Base-by-base conservation (phyloP, 2,329 filamentous ascomycete genomes). In the Colletotrichum orbiculare region DNA sequence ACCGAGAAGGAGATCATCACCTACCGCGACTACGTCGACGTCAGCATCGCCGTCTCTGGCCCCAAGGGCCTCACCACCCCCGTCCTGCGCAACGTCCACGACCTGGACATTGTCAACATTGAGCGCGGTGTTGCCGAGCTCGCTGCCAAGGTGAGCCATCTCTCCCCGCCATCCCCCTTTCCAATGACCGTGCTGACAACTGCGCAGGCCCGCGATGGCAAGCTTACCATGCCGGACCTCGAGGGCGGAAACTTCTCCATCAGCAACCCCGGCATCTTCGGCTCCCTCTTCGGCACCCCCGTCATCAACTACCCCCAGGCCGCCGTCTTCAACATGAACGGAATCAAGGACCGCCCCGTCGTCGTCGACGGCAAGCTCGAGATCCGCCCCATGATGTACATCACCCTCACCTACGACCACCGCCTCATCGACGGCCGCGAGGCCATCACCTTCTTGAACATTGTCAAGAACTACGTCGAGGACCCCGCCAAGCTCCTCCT, bases 251-350 rank as follows among this genome's bases (percentile, higher is more conserved):
- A 89, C 72, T 91, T 92, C 79, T 92, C 90, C 72, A 92, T 92
- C 78, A 91, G 88, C 78, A 92, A 92, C 83, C 91, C 92, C 85
- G 90, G 90, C 71, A 91, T 92, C 88, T 92, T 92, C 77, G 73
- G 73, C 13, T 75, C 74, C 33, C 71, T 76, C 68, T 75, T 76
- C n/a, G 74, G 74, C 60, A 92, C 90, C 47, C 90, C 90, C 60
- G 87, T 92, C 72, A 91, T 93, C 83, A 92, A 92, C 82, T 90
- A 90, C 61, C 90, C 90, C 58, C 90, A 92, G 79, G 87, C 90
- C 8, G 72, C 73, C 12, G 79, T 88, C 52, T 88, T 88, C 78
- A 88, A 88, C 71, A 79, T 89, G 77, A 87, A 88, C 72, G 76
- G 87, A 4, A 80, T 79, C 54, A 87, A 87, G 63, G 76, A 80